Evolutionary conservation across 148 eudicot genomes (phyloP), one percentile per base, ranked within the genome.

Genomic region (Spergularia bocconei): DNA sequence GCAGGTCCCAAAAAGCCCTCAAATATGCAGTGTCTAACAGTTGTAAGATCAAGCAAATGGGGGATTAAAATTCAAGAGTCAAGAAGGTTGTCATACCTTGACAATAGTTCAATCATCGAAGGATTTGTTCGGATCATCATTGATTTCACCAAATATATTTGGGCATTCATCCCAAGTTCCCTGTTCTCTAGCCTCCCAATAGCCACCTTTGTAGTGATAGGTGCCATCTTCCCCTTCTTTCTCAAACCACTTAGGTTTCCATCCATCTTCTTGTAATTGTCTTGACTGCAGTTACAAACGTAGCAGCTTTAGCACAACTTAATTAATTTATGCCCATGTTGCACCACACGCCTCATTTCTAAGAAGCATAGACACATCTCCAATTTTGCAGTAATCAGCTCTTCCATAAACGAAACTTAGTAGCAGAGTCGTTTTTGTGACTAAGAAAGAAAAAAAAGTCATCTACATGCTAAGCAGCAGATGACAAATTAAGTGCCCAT

Each of bases 191-290:
- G 90, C 86, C 81, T 91, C 95, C 98, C 98, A 93, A 61, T 93
- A 93, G 64, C 93, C 95, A 56, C 98, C 95, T 33, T 65, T 65
- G 63, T 89, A 93, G 41, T 74, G 85, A 69, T 78, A 93, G 3
- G 91, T 74, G 39, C 93, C 91, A 20, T 85, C 86, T 71, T 88
- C 87, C 51, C 90, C 82, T 36, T 91, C 86, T 83, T 82, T 84
- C 73, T 84, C 61, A 68, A 93, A 93, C 98, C 98, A 93, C 74
- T 85, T 81, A 25, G 98, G 91, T 70, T 83, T 87, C 98, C 98
- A 93, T 55, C 98, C 98, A 79, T 84, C 85, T 70, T 91, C 97
- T 87, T 93, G 98, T 79, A 93, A 64, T 80, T 93, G 90, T 77
- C 89, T 81, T 5, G 98, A 87, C 98, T 91, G 84, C 69, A 81